These are phyloP conservation scores for Omphalotus olearius DNA, from an alignment of 1,284 basidiomycete species.

Conservation along the genomic window DNA sequence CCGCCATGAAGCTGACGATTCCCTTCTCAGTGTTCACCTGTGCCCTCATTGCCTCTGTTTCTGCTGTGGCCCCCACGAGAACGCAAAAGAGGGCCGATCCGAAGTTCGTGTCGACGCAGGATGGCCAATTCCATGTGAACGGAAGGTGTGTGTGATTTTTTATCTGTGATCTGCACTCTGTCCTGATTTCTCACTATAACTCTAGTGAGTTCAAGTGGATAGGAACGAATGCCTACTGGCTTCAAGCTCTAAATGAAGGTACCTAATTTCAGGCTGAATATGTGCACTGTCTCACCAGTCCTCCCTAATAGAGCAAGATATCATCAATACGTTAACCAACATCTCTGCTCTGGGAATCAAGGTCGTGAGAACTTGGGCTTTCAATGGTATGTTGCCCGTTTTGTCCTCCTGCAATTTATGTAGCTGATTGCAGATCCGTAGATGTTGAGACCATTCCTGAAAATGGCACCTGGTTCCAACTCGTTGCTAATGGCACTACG, in stretches of 20 bases:
- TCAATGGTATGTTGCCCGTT: conserved; percentile 47
- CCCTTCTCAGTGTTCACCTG: not conserved
- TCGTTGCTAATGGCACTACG: conserved; percentile 40
- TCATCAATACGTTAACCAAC: conserved; percentile 50
- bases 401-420: conserved; percentile 7
- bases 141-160: conserved; percentile 33
- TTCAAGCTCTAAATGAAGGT: conserved; percentile 45
- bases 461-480: conserved; percentile 56
- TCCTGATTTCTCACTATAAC: not conserved
- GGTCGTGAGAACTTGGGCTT: conserved; percentile 65
- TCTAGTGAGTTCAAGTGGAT: conserved; percentile 48
- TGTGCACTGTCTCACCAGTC: not conserved
- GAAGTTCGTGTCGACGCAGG: conserved; percentile 38
- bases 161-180: not conserved
- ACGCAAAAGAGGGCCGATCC: conserved; percentile 3
- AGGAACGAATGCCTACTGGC: conserved; percentile 69
- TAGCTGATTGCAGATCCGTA: conserved; percentile 18
- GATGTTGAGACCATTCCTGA: conserved; percentile 51
- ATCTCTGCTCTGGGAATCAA: conserved; percentile 55
- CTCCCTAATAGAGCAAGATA: conserved; percentile 46
- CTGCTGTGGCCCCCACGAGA: conserved; percentile 18
- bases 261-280: not conserved
- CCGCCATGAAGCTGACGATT: conserved; percentile 1
- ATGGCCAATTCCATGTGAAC: conserved; percentile 45
- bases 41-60: conserved; percentile 17